Percentiles rank a stretch among this genome's conserved stretches.
phyloP scores from a whole-genome alignment of 164 flowering plant species.

The Vitis rotundifolia region DNA sequence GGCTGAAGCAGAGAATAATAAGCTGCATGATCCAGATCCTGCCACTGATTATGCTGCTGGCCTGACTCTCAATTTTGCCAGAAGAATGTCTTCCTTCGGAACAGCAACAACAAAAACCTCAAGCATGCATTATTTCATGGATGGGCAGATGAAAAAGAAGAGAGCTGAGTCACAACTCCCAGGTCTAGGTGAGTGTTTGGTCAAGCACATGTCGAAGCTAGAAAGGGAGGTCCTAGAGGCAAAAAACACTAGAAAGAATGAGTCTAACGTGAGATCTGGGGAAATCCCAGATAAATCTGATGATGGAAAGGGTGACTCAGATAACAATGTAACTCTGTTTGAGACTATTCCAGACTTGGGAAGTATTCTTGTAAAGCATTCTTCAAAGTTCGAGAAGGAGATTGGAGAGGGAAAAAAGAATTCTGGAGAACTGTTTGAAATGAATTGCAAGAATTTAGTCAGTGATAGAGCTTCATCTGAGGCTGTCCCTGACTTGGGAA shows the following conservation, averaged over 20 bases:
- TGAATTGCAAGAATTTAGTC: slow-evolving; percentile 2
- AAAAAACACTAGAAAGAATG: slow-evolving; percentile 43
- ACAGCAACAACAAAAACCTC: slow-evolving; percentile 13
- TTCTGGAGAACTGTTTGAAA: slow-evolving; percentile 19
- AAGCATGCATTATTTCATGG: slow-evolving; percentile 9
- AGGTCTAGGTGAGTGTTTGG: slow-evolving; percentile 79
- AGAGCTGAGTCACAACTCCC: slow-evolving; percentile 56
- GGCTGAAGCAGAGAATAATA: slow-evolving; percentile 52
- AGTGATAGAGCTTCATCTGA: slow-evolving; percentile 8
- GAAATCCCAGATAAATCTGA: slow-evolving; percentile 14
- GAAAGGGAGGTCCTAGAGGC: slow-evolving; percentile 90
- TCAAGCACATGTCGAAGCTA: slow-evolving; percentile 79
- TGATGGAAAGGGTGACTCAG: slow-evolving; percentile 1
- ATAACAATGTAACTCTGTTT: slow-evolving; percentile 2
- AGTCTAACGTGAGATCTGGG: slow-evolving; percentile 18
- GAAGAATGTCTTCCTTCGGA: slow-evolving; percentile 27
- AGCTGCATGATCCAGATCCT: slow-evolving; percentile 31
- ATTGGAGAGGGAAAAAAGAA: slow-evolving; percentile 48
- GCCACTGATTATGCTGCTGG: slow-evolving; percentile 14
- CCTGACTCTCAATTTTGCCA: slow-evolving; percentile 13
- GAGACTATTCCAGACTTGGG: slow-evolving; percentile 48
- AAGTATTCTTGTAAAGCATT: slow-evolving; percentile 57
- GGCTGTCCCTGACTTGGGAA: slow-evolving; percentile 50
- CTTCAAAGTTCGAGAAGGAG: slow-evolving; percentile 66
- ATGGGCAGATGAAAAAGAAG: slow-evolving; percentile 29